Base-by-base conservation (phyloP, 179 eudicot genomes). In the Vitellaria paradoxa region DNA sequence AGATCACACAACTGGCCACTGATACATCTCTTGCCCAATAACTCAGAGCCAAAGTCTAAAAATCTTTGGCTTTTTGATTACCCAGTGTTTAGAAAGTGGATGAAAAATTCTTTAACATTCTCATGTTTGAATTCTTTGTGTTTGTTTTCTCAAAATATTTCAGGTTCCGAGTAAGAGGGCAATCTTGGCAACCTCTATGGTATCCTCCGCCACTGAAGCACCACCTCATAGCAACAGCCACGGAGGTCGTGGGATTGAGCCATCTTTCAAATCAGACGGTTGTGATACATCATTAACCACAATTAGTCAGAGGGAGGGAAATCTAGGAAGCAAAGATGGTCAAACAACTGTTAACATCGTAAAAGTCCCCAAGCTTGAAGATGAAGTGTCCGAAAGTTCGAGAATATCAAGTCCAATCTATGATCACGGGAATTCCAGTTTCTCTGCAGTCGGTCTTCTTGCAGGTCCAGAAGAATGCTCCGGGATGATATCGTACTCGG, bases 401-500 rank as follows among this genome's bases (percentile, higher is more conserved):
- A 20, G 42, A 18, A 18, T 9, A 13, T 40, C 53, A 20, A 60
- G 65, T 3, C 67, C 46, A 62, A 62, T 13, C 76, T 20, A 40
- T 73, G 73, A 55, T 46, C 73, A 62, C 9, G 69, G 42, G 17
- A 57, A 74, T 21, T 24, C 68, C 56, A 74, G 46, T 74, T 62
- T 26, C 14, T 10, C 50, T 64, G 47, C 70, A 9, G 4, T 65
- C 0, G 62, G 61, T 66, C 72, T 55, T 20, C 64, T 47, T 77
- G 69, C 59, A 18, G 68, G 70, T 18, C 14, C 77, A 15, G 23
- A 3, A 23, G 60, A 14, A 5, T 68, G 18, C 46, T 60, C 80
- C 9, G 83, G 79, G 63, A 68, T 23, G 14, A 26, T 65, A 2
- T 68, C 79, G 24, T 77, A 76, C 62, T 83, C 81, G 7, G 82